Conservation (phyloP, 345 rosid genomes). For the Hevea brasiliensis region DNA sequence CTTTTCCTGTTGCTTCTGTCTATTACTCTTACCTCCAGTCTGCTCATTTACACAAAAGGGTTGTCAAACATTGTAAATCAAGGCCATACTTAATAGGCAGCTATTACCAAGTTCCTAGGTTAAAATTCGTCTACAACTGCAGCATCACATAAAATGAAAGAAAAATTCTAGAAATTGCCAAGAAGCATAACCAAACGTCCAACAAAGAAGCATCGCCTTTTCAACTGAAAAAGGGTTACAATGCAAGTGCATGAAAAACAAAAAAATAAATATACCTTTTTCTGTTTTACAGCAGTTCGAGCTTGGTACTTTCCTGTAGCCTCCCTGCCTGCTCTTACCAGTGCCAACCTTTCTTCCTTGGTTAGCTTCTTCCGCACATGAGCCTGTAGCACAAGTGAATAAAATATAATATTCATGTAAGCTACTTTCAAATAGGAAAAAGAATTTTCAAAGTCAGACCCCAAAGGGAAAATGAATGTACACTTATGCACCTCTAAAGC, state of each 20-base stretch:
- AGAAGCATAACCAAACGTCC: too few species aligned
- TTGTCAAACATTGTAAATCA: background rate
- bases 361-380: constrained; percentile 71
- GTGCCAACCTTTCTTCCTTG: constrained; percentile 77
- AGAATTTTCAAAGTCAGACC: background rate
- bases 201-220: too few species aligned
- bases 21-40: constrained; percentile 82
- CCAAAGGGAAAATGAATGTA: background rate
- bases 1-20: constrained; percentile 88
- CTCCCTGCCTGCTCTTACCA: constrained; percentile 88
- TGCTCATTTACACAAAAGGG: constrained; percentile 22
- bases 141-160: too few species aligned
- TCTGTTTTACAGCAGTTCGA: constrained; percentile 73
- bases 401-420: background rate
- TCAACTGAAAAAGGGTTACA: background rate
- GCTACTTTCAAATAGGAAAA: background rate
- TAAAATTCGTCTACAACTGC: too few species aligned
- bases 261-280: constrained; percentile 49
- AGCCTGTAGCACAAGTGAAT: constrained; percentile 44
- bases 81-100: background rate
- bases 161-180: too few species aligned
- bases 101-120: too few species aligned
- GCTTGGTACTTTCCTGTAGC: constrained; percentile 69
- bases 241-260: background rate
- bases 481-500: background rate